Evolutionary conservation across 2,329 filamentous ascomycete genomes (phyloP).

Genomic region (Stachybotrys chlorohalonatus): DNA sequence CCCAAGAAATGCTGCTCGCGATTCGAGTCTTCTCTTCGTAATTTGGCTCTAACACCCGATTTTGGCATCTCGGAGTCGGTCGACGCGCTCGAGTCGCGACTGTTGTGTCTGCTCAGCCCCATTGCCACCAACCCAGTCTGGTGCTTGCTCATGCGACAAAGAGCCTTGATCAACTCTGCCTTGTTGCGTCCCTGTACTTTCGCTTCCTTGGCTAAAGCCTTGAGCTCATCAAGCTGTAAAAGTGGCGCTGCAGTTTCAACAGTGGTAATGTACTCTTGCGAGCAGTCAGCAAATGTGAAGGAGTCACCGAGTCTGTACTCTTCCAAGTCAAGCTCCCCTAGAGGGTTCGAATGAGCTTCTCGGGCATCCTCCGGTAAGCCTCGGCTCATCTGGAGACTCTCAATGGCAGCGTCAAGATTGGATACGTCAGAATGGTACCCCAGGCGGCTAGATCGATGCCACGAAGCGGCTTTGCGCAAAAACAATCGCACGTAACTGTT

Average conservation of each 20-base stretch:
- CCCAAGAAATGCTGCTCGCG: constrained; percentile 65
- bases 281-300: constrained; percentile 76
- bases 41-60: constrained; percentile 4
- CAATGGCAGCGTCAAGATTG: constrained; percentile 58
- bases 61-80: constrained; percentile 27
- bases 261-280: constrained; percentile 61
- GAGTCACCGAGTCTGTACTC: constrained; percentile 36
- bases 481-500: constrained; percentile 83
- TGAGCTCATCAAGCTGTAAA: constrained; percentile 81
- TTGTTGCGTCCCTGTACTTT: constrained; percentile 88
- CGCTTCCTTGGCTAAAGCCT: constrained; percentile 71
- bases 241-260: constrained; percentile 78
- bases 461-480: constrained; percentile 79
- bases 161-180: constrained; percentile 62
- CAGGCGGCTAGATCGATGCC: constrained; percentile 75
- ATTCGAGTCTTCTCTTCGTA: constrained; percentile 37
- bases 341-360: neutral
- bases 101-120: constrained; percentile 56
- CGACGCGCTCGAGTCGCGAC: constrained; percentile 42
- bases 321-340: constrained; percentile 23
- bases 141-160: constrained; percentile 63
- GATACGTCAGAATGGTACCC: constrained; percentile 78
- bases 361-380: constrained; percentile 36
- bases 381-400: constrained; percentile 50
- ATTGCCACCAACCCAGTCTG: constrained; percentile 69